Evolutionary conservation across 495 filamentous ascomycete genomes (phyloP).

Genomic region (Schizothecium vesticola): DNA sequence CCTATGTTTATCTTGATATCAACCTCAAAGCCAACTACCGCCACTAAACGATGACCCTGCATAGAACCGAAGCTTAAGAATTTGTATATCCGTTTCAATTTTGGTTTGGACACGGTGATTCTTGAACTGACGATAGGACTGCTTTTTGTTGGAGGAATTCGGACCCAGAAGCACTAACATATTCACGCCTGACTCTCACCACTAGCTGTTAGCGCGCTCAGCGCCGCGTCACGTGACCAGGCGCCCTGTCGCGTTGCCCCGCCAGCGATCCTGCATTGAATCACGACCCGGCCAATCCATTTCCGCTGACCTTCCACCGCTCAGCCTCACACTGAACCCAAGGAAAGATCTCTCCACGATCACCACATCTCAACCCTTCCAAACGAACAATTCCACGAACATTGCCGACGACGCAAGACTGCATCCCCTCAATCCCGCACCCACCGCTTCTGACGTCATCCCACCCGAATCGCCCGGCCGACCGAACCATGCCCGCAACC

Average conservation of each 20-base stretch:
- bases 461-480: neutral
- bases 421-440: neutral
- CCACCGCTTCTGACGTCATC: slow-evolving; percentile 21
- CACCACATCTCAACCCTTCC: neutral
- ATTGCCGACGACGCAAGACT: neutral
- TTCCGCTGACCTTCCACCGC: neutral
- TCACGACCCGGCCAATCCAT: neutral
- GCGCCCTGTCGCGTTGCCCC: slow-evolving; percentile 30
- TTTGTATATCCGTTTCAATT: too few relatives aligned
- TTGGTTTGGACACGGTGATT: neutral
- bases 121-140: neutral
- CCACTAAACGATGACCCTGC: too few relatives aligned
- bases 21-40: too few relatives aligned
- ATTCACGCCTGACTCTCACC: neutral
- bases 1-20: too few relatives aligned
- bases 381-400: neutral
- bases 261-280: slow-evolving; percentile 15
- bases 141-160: neutral
- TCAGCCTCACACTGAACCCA: neutral
- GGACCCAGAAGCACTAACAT: neutral
- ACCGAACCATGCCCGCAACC: slow-evolving; percentile 57
- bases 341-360: neutral
- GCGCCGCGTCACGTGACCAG: slow-evolving; percentile 20
- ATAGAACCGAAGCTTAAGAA: too few relatives aligned
- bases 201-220: neutral